A percentile compares a stretch with the other conserved stretches of the same genome.
These are phyloP conservation scores for Phytophthora colocasiae DNA, from an alignment of 352 stramenopile genomes.

Conservation along the genomic window DNA sequence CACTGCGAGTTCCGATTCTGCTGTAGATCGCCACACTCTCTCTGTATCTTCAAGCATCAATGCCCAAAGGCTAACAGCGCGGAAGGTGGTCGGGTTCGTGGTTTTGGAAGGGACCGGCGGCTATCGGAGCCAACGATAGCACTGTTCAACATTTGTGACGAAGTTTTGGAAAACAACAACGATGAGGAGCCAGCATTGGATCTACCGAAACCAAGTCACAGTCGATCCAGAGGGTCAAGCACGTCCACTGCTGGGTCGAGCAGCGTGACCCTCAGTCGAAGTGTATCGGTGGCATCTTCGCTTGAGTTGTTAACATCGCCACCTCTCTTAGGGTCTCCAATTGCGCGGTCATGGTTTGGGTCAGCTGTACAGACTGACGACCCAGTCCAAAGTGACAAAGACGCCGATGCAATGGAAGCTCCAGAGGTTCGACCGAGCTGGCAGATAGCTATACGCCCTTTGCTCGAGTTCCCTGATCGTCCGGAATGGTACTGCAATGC, in stretches of 20 bases:
- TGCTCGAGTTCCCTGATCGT: constrained; percentile 63
- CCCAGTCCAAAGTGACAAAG: constrained; percentile 14
- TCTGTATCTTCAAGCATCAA: constrained; percentile 74
- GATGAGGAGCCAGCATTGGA: constrained; percentile 22
- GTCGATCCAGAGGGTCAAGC: constrained; percentile 36
- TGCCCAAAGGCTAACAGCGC: constrained; percentile 44
- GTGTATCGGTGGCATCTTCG: constrained; percentile 53
- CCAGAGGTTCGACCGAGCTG: constrained; percentile 6
- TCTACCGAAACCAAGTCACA: constrained; percentile 7
- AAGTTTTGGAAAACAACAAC: constrained; percentile 27
- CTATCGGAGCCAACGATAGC: constrained; percentile 37
- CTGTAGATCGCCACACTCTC: constrained; percentile 49
- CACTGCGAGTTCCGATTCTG: constrained; percentile 71
- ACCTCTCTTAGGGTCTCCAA: constrained; percentile 37
- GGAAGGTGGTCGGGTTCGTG: constrained; percentile 12
- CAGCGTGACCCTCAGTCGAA: constrained; percentile 37
- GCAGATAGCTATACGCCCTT: constrained; percentile 15
- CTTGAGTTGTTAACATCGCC: constrained; percentile 59
- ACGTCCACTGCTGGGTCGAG: constrained; percentile 25
- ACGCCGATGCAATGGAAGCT: constrained; percentile 10
- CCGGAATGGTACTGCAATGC: constrained; percentile 83
- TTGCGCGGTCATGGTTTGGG: constrained; percentile 29
- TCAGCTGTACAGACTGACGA: constrained; percentile 17
- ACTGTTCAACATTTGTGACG: constrained; percentile 30
- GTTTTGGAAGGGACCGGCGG: constrained; percentile 30